These are phyloP conservation scores for Solidago caesia DNA, from an alignment of 129 eudicot genomes.

Conservation along the genomic window DNA sequence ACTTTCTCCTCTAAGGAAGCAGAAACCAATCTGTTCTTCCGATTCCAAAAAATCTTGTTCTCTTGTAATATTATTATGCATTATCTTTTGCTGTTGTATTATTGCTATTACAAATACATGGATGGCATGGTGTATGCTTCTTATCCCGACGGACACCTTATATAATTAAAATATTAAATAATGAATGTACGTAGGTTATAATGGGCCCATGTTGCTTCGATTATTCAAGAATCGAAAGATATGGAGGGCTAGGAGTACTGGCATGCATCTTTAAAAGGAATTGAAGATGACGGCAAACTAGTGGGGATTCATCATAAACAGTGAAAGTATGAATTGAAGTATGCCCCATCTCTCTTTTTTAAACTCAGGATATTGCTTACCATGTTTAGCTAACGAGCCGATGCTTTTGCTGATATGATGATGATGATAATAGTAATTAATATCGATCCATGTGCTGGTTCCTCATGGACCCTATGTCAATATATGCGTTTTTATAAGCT, in stretches of 20 bases:
- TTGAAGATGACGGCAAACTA: background rate
- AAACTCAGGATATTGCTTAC: background rate
- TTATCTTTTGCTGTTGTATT: background rate
- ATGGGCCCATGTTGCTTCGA: background rate
- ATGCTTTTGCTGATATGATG: conserved; percentile 12
- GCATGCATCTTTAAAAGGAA: conserved; percentile 4
- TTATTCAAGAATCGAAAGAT: background rate
- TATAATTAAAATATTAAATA: no score
- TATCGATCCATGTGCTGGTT: conserved; percentile 1
- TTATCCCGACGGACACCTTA: background rate
- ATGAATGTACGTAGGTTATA: background rate
- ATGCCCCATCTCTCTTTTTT: background rate
- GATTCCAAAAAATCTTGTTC: no score
- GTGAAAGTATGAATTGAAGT: background rate
- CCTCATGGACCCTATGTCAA: background rate
- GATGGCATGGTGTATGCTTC: background rate
- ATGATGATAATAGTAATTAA: no score
- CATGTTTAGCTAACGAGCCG: background rate
- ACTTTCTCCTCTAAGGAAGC: no score
- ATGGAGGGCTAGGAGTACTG: background rate
- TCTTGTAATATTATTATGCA: background rate
- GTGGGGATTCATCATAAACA: conserved; percentile 12
- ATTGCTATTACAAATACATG: background rate
- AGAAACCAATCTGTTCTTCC: background rate
- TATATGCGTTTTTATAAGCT: conserved; percentile 4